Base-by-base conservation (phyloP, 2,329 filamentous ascomycete species). In the Beauveria varroae region DNA sequence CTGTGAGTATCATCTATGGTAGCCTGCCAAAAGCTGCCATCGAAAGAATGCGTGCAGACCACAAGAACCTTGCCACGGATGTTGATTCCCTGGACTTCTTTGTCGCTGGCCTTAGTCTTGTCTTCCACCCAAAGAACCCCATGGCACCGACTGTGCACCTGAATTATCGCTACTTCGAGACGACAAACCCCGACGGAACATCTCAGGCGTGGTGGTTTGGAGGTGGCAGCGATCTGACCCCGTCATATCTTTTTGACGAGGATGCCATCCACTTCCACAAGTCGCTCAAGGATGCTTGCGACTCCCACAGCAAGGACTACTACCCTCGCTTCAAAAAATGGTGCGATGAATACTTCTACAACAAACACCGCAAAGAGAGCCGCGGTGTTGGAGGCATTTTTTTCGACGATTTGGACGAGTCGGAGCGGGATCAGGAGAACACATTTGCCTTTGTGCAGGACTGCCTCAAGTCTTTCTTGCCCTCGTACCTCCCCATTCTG, bases 101-200 rank as follows among this genome's bases (percentile, higher is more conserved):
- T 73, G 95, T 93, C 22, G 90, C 93, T 1, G 95, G 95, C 5
- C 80, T 99, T 58, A 96, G 92, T 71, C 83, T 99, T 74, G 93
- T 99, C 28, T 80, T 98, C 57, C 95, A 99, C 74, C 95, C 95
- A 2, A 83, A 86, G 68, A 99, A 99, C 76, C 95, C 95, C 53
- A 96, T 96, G 88, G 93, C 93, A 8, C 95, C 95, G 0, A 99
- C 95, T 0, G 95, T 99, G 20, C 95, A 99, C 74, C 82, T 99
- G 68, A 99, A 99, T 80, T 98, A 98, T 80, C 87, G 95, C 62
- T 99, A 99, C 77, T 99, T 99, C 71, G 95, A 99, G 79, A 99
- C 95, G 1, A 89, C 90, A 63, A 89, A 93, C 68, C 84, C 89
- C 9, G 88, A 93, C 68, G 91, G 90, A 49, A 89, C 81, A 66